Base-by-base conservation (phyloP, 164 flowering plant genomes). In the Macadamia integrifolia region DNA sequence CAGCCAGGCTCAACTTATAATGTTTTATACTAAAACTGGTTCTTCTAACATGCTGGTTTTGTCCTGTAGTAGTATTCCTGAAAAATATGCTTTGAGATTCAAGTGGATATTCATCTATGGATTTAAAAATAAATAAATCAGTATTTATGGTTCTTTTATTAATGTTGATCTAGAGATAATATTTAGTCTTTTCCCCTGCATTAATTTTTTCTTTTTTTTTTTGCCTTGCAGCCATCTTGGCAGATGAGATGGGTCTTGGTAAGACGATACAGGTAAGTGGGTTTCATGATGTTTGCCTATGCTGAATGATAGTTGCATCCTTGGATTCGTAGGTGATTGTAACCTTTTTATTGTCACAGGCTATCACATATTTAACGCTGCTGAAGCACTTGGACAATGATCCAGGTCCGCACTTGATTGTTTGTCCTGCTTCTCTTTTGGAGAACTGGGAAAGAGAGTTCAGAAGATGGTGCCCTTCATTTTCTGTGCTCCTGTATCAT, bases 221-320 rank as follows among this genome's bases (percentile, higher is more conserved):
- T 7, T 58, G 65, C 10, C 40, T 12, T 83, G 85, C 93, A 93
- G 98, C 97, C 35, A 93, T 93, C 72, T 82, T 93, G 81, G 98
- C 98, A 30, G 98, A 93, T 84, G 98, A 93, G 82, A 93, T 93
- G 98, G 98, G 98, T 64, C 92, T 93, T 63, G 98, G 98, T 61
- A 93, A 93, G 81, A 93, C 98, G 17, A 80, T 93, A 71, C 98
- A 93, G 96, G 98, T 93, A 74, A 30, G 40, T 63, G 10, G 30
- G 40, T 17, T 71, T 62, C 55, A 48, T 46, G 62, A 7, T 12
- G 48, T 35, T 35, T 70, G 43, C n/a, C 67, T 17, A 46, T 46
- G 50, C 50, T 46, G 50, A 6, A 18, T 63, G 42, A 8, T 30
- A 62, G n/a, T 52, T 50, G 1, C 15, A 23, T 31, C 15, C 14